phyloP scores from a whole-genome alignment of 768 basidiomycete genomes.

The Macrolepiota albuminosa region DNA sequence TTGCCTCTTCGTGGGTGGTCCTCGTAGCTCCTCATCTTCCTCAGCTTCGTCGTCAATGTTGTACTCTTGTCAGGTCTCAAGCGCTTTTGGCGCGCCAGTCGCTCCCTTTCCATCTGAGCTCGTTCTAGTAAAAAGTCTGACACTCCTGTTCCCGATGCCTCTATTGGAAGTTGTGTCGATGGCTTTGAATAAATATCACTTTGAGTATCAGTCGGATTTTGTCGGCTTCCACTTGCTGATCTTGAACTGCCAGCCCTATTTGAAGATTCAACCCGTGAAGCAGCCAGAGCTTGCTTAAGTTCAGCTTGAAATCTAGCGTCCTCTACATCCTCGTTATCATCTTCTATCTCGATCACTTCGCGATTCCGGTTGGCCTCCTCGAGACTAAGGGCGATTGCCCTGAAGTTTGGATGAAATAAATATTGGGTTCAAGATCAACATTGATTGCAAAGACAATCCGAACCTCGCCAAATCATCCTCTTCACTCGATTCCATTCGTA shows the following conservation, averaged over 20 bases:
- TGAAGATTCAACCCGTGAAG: constrained; percentile 29
- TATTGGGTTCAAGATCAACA: background rate
- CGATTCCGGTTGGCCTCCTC: constrained; percentile 26
- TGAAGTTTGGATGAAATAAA: constrained; percentile 15
- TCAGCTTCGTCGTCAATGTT: constrained; percentile 12
- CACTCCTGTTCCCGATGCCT: background rate
- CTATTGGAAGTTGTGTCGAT: constrained; percentile 1
- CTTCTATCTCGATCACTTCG: constrained; percentile 27
- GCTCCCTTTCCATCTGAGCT: constrained; percentile 72
- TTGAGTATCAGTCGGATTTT: background rate
- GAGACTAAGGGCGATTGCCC: constrained; percentile 49
- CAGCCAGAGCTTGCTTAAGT: constrained; percentile 40
- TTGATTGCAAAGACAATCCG: no score
- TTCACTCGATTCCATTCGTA: constrained; percentile 14
- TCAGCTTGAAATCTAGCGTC: constrained; percentile 39
- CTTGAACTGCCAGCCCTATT: background rate
- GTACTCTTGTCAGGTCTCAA: constrained; percentile 18
- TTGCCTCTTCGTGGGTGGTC: constrained; percentile 51
- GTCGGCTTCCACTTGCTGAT: background rate
- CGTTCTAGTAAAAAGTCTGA: constrained; percentile 61
- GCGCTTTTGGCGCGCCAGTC: constrained; percentile 69
- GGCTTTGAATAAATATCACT: background rate
- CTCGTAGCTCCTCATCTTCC: constrained; percentile 23
- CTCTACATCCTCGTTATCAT: constrained; percentile 28
- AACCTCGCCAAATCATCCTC: constrained; percentile 32